These are phyloP conservation scores for Marasmius sp. DNA, from an alignment of 1,284 basidiomycete species.

Conservation along the genomic window DNA sequence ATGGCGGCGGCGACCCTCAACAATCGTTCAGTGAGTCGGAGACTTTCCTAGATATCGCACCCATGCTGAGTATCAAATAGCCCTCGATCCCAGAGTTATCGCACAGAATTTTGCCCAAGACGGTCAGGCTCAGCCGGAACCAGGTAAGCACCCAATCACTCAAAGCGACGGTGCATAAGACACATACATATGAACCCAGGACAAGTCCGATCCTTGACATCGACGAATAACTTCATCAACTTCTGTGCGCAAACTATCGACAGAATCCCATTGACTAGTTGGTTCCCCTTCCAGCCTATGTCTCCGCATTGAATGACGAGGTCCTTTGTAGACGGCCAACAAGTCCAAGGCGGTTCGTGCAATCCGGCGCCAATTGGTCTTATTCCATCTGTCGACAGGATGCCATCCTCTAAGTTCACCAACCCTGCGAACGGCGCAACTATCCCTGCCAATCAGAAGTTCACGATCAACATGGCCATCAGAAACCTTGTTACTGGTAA, in stretches of 20 bases:
- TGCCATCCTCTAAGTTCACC: conserved; percentile 48
- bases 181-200: conserved; percentile 20
- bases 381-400: conserved; percentile 38
- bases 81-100: conserved; percentile 35
- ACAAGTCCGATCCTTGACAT: conserved; percentile 46
- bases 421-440: conserved; percentile 44
- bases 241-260: conserved; percentile 23
- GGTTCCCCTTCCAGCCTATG: neutral
- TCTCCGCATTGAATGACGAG: neutral
- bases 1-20: conserved; percentile 19
- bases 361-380: conserved; percentile 39
- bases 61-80: neutral
- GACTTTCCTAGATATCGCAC: neutral
- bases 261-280: conserved; percentile 30
- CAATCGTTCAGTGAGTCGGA: conserved; percentile 27
- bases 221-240: conserved; percentile 56
- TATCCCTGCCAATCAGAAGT: conserved; percentile 37
- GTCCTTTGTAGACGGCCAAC: conserved; percentile 27
- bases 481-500: conserved; percentile 40
- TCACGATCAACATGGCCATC: conserved; percentile 28
- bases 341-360: conserved; percentile 28
- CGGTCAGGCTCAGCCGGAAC: conserved; percentile 16
- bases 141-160: too few relatives aligned
- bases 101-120: conserved; percentile 17
- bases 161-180: too few relatives aligned